Evolutionary conservation across 768 basidiomycete genomes (phyloP), one percentile per base, ranked within the genome.

Genomic region (Mycena venus): DNA sequence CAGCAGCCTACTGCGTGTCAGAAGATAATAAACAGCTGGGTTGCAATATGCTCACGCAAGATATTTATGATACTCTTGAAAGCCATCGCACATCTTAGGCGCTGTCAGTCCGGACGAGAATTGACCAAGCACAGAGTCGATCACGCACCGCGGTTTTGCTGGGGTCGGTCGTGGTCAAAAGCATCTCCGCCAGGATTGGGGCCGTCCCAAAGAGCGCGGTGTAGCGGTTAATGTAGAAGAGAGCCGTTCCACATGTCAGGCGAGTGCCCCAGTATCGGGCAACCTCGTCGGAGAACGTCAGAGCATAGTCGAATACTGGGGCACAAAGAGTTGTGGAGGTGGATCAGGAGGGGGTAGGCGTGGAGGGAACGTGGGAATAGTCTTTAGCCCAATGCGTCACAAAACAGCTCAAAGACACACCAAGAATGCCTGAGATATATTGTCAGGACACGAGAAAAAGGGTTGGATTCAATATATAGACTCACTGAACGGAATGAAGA

Each of bases 281-380:
- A 21, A 85, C 69, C 61, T 86, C 85, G 34, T 44, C 49, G 1
- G 66, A 47, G 6, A 86, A 58, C 1, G 86, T 86, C 56, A 85
- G 78, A 10, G 79, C 17, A 40, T 82, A 83, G 73, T 86, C 86
- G 31, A 84, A 85, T 32, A 80, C 77, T 17, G 53, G 49, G 9
- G n/a, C n/a, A n/a, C n/a, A n/a, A n/a, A n/a, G n/a, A n/a, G n/a
- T n/a, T n/a, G n/a, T n/a, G n/a, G n/a, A n/a, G n/a, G n/a, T n/a
- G n/a, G n/a, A n/a, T n/a, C n/a, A n/a, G n/a, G n/a, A n/a, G n/a
- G n/a, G n/a, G n/a, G n/a, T n/a, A n/a, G n/a, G n/a, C n/a, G n/a
- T n/a, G n/a, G n/a, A n/a, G n/a, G n/a, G n/a, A n/a, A n/a, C n/a
- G n/a, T n/a, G n/a, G n/a, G n/a, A n/a, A n/a, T n/a, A n/a, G n/a